These are phyloP conservation scores for Boletellus sp. DNA, from an alignment of 1,284 basidiomycete genomes.

Conservation along the genomic window DNA sequence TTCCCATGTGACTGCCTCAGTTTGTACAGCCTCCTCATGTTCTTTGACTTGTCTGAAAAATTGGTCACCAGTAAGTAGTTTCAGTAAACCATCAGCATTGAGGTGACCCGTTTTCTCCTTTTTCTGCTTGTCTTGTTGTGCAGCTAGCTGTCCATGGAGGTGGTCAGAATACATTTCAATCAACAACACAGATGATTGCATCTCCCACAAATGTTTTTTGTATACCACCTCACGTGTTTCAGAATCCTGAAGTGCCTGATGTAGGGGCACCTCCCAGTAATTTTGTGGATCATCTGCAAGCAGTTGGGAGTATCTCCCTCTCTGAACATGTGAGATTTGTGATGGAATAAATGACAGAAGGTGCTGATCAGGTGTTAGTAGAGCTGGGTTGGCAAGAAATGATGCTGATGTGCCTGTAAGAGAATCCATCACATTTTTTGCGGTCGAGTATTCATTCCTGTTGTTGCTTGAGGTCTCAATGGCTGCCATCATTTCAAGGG, in stretches of 20 bases:
- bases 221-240: too few species aligned
- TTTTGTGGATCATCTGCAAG: neutral
- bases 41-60: neutral
- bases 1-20: neutral
- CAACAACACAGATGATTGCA: neutral
- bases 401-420: neutral
- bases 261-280: neutral
- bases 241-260: neutral
- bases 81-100: neutral
- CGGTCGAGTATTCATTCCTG: too few species aligned
- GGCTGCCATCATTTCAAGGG: too few species aligned
- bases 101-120: neutral
- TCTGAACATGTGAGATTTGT: neutral
- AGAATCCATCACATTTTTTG: neutral
- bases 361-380: neutral
- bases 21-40: neutral
- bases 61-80: neutral
- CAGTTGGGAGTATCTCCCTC: neutral
- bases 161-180: neutral
- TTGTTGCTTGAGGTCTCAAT: too few species aligned
- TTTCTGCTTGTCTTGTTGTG: neutral
- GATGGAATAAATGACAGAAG: neutral
- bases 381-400: neutral
- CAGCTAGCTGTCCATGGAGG: neutral
- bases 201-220: neutral